Base-by-base conservation (phyloP, 1,284 basidiomycete genomes). In the Malassezia dermatis region DNA sequence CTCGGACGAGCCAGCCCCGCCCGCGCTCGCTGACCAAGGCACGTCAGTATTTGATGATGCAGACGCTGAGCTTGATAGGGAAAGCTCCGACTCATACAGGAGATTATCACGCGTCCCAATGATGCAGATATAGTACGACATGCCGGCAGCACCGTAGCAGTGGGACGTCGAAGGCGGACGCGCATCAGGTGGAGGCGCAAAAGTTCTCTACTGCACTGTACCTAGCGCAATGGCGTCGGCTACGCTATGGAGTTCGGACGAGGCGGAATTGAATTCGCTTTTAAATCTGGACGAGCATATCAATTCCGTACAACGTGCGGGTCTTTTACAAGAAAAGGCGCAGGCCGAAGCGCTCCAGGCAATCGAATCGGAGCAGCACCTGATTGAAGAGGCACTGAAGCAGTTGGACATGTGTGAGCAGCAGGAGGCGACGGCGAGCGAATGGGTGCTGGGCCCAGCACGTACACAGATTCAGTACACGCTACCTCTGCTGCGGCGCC, bases 101-200 rank as follows among this genome's bases (percentile, higher is more conserved):
- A 70, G 67, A 21, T 70, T 71, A 51, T 74, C 71, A 27, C 65
- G 55, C 21, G 71, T 65, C 1, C 67, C 68, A 47, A 74, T 65
- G 43, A 74, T 60, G 23, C 59, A 61, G 31, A 74, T 64, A 50
- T 73, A 74, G 63, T 74, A 74, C 8, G 55, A 49, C 50, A 58
- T 52, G 31, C n/a, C 19, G 30, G 6, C 37, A 19, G 10, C 37
- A 7, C 11, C 3, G 13, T n/a, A 11, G 27, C 13, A 39, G 27
- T 5, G 30, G 23, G 30, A 11, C n/a, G 21, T n/a, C 12, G 44
- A 6, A 4, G 37, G 19, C 17, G 5, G 19, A 19, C 3, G n/a
- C 15, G 17, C 15, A 2, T 7, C 28, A 8, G 3, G 28, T 34
- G 26, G 44, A 39, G 37, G 37, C 19, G 19, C 19, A 2, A 4